Evolutionary conservation across 164 flowering plant genomes (phyloP), one percentile per base, ranked within the genome.

Genomic region (Tinospora cordifolia): DNA sequence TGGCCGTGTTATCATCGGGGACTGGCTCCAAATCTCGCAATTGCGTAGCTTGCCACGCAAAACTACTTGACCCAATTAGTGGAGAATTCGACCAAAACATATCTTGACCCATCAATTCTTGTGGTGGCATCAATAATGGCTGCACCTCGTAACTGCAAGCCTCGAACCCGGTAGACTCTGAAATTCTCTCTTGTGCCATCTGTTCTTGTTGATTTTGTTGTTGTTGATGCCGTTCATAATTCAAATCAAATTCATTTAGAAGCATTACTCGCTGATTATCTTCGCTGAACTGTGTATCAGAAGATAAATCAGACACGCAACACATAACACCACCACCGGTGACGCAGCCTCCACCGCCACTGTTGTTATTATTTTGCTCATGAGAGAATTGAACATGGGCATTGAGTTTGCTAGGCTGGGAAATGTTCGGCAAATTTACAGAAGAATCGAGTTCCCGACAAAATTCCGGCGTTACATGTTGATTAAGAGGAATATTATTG

Each of bases 101-200:
- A 39, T 68, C 78, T 36, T 68, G 65, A 19, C 12, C 66, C 21
- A 58, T 41, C 13, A 70, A 30, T 11, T 78, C 85, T 62, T 79
- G 81, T 8, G 78, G 72, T 6, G 82, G 81, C 10, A n/a, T n/a
- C n/a, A 7, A 22, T 72, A 86, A 63, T 34, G 84, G 85, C 40
- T 82, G 85, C 81, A 86, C 75, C 47, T 59, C 79, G 47, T 59
- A 69, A 70, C 46, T 38, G 41, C 39, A 59, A 0, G 63, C 40
- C 13, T 72, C 74, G 24, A 68, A 24, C 2, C 36, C 22, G 2
- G 26, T 27, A 49, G 34, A 57, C 34, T 69, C 70, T 13, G 71
- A 68, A 54, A 54, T 17, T 54, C 25, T 54, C 58, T 21, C 64
- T 17, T 19, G 22, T 67, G 15, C 54, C 4, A 30, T 30, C 36